phyloP scores from a whole-genome alignment of 2,329 filamentous ascomycete species.

The Fonsecaea pedrosoi region DNA sequence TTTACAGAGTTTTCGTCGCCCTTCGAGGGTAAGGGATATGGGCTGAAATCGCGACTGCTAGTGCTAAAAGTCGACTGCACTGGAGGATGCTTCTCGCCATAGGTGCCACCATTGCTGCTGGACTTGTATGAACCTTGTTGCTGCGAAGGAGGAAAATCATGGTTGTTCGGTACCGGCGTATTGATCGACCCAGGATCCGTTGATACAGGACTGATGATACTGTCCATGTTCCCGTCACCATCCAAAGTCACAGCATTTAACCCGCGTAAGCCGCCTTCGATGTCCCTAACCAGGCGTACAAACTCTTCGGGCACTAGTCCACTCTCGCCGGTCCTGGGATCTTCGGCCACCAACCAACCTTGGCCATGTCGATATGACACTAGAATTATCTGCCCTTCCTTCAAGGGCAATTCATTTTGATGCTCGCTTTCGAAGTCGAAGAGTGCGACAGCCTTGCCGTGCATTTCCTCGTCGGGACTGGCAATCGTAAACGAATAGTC shows the following conservation, averaged over 20 bases:
- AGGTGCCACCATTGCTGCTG: conserved; percentile 28
- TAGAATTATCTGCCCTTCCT: conserved; percentile 94
- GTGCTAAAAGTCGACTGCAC: conserved; percentile 60
- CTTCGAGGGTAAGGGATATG: conserved; percentile 30
- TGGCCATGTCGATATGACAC: conserved; percentile 96
- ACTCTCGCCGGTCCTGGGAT: conserved; percentile 91
- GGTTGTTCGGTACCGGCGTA: conserved; percentile 34
- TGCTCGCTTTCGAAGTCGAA: conserved; percentile 96
- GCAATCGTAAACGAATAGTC: conserved; percentile 96
- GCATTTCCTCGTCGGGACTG: conserved; percentile 95
- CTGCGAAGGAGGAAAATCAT: conserved; percentile 29
- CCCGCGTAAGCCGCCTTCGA: conserved; percentile 85
- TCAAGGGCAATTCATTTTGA: conserved; percentile 90
- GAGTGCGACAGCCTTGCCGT: conserved; percentile 91
- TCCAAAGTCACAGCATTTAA: conserved; percentile 64
- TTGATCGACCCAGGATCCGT: conserved; percentile 44
- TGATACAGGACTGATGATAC: conserved; percentile 64
- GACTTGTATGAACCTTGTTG: conserved; percentile 20
- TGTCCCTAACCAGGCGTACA: conserved; percentile 87
- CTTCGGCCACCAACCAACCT: conserved; percentile 96
- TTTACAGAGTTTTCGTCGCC: conserved; percentile 22
- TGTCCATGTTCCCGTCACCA: conserved; percentile 55
- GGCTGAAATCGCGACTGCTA: conserved; percentile 56
- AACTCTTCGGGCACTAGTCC: conserved; percentile 97
- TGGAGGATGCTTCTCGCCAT: conserved; percentile 49